Conservation (phyloP, 768 basidiomycete species). For the Trametes punicea region DNA sequence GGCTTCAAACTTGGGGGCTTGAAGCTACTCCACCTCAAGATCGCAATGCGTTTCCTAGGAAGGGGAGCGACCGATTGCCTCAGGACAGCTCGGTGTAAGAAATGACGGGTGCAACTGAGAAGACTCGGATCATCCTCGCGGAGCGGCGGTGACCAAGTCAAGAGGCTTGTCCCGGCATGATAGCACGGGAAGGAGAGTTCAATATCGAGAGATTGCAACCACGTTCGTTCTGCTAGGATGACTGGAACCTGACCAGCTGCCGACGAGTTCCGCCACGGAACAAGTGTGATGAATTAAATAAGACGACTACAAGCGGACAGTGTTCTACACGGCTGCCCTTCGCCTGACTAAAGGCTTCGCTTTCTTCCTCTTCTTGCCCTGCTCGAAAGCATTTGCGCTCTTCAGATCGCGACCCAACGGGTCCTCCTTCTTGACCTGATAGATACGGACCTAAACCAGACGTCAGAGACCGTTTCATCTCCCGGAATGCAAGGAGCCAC, state of each 20-base stretch:
- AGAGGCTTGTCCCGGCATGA: neutral
- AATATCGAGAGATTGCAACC: neutral
- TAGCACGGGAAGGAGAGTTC: neutral
- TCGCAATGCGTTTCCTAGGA: no score
- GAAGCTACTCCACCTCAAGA: no score
- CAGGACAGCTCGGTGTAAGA: no score
- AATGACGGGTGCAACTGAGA: no score
- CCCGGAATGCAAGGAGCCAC: slow-evolving; percentile 25
- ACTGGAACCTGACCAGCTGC: neutral
- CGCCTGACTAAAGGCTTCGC: slow-evolving; percentile 65
- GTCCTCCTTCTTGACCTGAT: slow-evolving; percentile 93
- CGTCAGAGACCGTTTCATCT: neutral
- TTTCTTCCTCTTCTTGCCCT: slow-evolving; percentile 88
- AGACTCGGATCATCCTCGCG: neutral
- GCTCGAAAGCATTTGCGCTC: slow-evolving; percentile 77
- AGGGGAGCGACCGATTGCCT: no score
- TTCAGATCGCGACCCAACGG: slow-evolving; percentile 85
- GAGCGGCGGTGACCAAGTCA: neutral
- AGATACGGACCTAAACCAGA: slow-evolving; percentile 73
- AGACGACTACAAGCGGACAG: neutral
- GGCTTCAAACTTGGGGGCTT: no score
- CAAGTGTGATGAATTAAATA: neutral
- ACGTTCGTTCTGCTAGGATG: neutral
- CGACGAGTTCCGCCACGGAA: neutral
- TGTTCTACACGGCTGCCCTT: slow-evolving; percentile 39